phyloP scores from a whole-genome alignment of 768 basidiomycete genomes.

The Leccinum sublutescens region DNA sequence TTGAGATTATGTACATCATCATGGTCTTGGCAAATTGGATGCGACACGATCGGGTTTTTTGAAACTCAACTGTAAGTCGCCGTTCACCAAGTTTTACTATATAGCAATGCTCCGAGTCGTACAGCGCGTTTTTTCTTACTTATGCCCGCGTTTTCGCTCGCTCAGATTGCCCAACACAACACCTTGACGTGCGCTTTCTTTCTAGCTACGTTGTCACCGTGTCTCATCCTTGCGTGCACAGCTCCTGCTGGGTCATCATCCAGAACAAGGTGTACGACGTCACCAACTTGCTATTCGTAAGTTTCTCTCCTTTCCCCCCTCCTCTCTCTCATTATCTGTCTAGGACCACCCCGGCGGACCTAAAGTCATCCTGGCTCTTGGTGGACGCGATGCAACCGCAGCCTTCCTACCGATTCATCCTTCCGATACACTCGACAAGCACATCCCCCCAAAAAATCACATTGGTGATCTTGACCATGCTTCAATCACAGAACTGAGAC shows the following conservation, averaged over 20 bases:
- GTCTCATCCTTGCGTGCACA: conserved; percentile 25
- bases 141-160: conserved; percentile 45
- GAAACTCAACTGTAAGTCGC: too few relatives aligned
- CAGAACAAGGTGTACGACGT: conserved; percentile 82
- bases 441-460: conserved; percentile 67
- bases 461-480: conserved; percentile 60
- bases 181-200: conserved; percentile 41
- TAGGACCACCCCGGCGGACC: conserved; percentile 82
- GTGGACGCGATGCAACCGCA: conserved; percentile 79
- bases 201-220: not conserved
- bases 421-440: conserved; percentile 71
- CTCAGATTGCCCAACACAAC: conserved; percentile 62
- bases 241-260: conserved; percentile 86
- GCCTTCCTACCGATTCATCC: conserved; percentile 85
- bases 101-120: too few relatives aligned
- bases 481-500: conserved; percentile 39
- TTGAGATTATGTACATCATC: too few relatives aligned
- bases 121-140: not conserved
- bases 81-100: too few relatives aligned
- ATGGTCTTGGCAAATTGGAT: too few relatives aligned
- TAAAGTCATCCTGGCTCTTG: conserved; percentile 79
- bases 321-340: conserved; percentile 10
- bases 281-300: conserved; percentile 69
- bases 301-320: conserved; percentile 9
- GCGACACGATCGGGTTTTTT: too few relatives aligned